These are phyloP conservation scores for Leucaena leucocephala DNA, from an alignment of 306 rosid species.

Conservation along the genomic window DNA sequence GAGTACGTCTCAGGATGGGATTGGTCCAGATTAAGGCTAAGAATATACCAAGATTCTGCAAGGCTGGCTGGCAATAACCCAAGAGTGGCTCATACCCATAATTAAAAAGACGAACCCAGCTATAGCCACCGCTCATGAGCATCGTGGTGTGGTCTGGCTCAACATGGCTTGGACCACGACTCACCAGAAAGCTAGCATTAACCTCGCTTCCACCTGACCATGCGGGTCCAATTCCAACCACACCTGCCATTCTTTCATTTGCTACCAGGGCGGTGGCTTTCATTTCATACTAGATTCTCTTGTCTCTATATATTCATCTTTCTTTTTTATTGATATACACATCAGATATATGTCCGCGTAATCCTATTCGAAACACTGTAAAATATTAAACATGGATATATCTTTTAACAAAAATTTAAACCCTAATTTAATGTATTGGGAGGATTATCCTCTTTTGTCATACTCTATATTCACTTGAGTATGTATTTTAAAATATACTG, in stretches of 20 bases:
- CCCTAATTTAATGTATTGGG: too few relatives aligned
- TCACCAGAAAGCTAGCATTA: not conserved
- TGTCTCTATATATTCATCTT: too few relatives aligned
- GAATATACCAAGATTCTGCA: constrained; percentile 61
- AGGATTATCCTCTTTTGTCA: too few relatives aligned
- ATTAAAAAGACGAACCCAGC: constrained; percentile 37
- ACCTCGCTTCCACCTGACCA: constrained; percentile 26
- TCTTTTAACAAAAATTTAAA: too few relatives aligned
- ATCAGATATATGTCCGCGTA: too few relatives aligned
- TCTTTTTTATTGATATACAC: too few relatives aligned
- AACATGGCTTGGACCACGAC: constrained; percentile 52
- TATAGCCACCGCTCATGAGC: constrained; percentile 36
- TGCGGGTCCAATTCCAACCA: constrained; percentile 10
- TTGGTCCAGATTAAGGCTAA: constrained; percentile 18
- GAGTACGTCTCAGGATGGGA: constrained; percentile 32
- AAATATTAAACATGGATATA: too few relatives aligned
- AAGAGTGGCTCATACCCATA: constrained; percentile 32
- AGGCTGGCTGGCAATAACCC: constrained; percentile 49
- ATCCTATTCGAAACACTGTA: too few relatives aligned
- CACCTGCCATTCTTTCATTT: constrained; percentile 34
- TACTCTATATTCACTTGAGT: too few relatives aligned
- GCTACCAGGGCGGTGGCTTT: constrained; percentile 14
- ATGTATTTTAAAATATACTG: too few relatives aligned
- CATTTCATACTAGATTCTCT: constrained; percentile 2
- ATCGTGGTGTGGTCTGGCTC: constrained; percentile 10